phyloP scores from a whole-genome alignment of 2,329 filamentous ascomycete species.

The Verticillium albo-atrum region DNA sequence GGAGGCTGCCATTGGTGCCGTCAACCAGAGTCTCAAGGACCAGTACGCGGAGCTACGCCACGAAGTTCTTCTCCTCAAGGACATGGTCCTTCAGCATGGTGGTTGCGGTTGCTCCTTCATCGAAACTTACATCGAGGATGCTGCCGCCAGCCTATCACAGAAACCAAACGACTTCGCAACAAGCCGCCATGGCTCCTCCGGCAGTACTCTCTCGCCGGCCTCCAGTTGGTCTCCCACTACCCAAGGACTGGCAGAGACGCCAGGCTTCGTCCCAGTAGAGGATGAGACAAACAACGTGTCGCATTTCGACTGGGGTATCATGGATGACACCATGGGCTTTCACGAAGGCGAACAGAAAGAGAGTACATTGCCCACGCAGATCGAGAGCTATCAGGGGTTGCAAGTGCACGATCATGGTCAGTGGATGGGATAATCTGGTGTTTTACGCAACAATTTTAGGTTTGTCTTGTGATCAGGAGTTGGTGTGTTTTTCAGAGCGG shows the following conservation, averaged over 20 bases:
- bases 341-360: too few relatives aligned
- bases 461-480: too few relatives aligned
- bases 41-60: constrained; percentile 5
- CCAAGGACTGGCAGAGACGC: neutral
- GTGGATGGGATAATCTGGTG: too few relatives aligned
- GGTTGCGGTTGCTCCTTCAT: constrained; percentile 10
- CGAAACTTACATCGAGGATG: constrained; percentile 7
- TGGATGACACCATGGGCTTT: too few relatives aligned
- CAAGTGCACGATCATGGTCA: too few relatives aligned
- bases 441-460: too few relatives aligned
- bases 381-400: too few relatives aligned
- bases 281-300: neutral
- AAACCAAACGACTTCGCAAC: neutral
- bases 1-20: constrained; percentile 12
- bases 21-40: constrained; percentile 7
- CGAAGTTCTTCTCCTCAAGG: constrained; percentile 12
- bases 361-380: too few relatives aligned
- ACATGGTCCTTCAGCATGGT: constrained; percentile 10
- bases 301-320: neutral
- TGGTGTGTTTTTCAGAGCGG: too few relatives aligned
- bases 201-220: neutral
- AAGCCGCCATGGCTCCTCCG: neutral
- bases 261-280: neutral
- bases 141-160: neutral
- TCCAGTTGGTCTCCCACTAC: neutral